Conservation (phyloP, 2,329 filamentous ascomycete genomes). For the Ilyonectria robusta region DNA sequence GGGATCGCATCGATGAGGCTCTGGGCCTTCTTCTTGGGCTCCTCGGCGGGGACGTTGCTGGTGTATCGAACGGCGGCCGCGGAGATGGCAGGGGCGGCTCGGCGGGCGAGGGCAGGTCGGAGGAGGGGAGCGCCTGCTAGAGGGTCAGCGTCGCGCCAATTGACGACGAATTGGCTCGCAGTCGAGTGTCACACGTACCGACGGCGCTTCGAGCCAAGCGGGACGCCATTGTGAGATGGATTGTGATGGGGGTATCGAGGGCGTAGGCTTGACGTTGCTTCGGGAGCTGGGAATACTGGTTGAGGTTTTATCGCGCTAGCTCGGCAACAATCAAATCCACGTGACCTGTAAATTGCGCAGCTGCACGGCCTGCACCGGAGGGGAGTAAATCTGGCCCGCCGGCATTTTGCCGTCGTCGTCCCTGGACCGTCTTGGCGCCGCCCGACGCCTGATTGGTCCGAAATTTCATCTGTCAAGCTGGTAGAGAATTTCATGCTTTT, state of each 20-base stretch:
- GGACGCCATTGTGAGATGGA: constrained; percentile 90
- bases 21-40: constrained; percentile 97
- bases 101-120: constrained; percentile 84
- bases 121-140: constrained; percentile 87
- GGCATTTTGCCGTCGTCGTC: constrained; percentile 43
- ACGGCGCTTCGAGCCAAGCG: constrained; percentile 95
- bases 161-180: constrained; percentile 37
- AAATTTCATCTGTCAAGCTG: constrained; percentile 42
- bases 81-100: constrained; percentile 81
- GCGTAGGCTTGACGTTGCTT: constrained; percentile 60
- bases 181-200: constrained; percentile 74
- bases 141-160: constrained; percentile 48
- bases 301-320: constrained; percentile 67
- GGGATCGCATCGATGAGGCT: constrained; percentile 94
- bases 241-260: constrained; percentile 67
- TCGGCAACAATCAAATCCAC: constrained; percentile 57
- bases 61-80: constrained; percentile 77
- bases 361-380: constrained; percentile 14
- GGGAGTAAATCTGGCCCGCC: constrained; percentile 41
- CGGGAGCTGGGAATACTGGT: constrained; percentile 61
- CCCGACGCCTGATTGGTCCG: constrained; percentile 46
- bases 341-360: constrained; percentile 48
- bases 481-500: constrained; percentile 51
- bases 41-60: constrained; percentile 85
- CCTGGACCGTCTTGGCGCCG: constrained; percentile 22